Base-by-base conservation (phyloP, 148 eudicot species). In the Cornus florida region DNA sequence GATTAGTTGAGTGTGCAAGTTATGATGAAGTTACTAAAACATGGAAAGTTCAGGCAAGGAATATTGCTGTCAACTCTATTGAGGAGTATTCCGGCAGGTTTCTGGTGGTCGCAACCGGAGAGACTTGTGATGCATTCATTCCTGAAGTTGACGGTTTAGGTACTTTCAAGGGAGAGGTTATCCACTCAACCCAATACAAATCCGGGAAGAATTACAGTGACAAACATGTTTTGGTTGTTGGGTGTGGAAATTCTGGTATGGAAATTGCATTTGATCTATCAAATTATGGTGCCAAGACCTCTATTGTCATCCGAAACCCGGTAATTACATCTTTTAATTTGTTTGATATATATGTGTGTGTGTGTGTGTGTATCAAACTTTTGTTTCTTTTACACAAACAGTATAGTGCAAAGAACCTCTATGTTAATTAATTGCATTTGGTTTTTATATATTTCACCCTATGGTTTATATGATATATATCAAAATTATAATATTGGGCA, bases 241-340 rank as follows among this genome's bases (percentile, higher is more conserved):
- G 99, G 19, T 80, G 87, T 43, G 97, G 99, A 20, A 95, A 95
- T 81, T 95, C 99, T 10, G 99, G 97, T 0, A 91, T 89, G 92
- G 98, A 95, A 75, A 93, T 93, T 82, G 88, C 90, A 23, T 73
- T 87, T 64, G 98, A 95, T 87, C 85, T 95, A 19, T 82, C 93
- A 0, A 82, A 81, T 72, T 41, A 83, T 67, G 92, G 88, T 66
- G 96, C 90, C 16, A 64, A 71, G 10, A 80, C 96, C 19, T 93
- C 98, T 68, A 80, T 95, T 35, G 92, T 86, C 74, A 83, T 89
- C 53, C 84, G 98, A 60, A 90, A 92, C 73, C 90, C 95, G 46
- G 97, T 93, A 87, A 71, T 75, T 80, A 5, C 8, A 43, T 43
- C 48, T 6, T 43, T 6, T 43, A 4, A 4, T 43, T 43, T 43